These are phyloP conservation scores for Cryptococcus jaspeensis DNA, from an alignment of 1,284 basidiomycete species.

Conservation along the genomic window DNA sequence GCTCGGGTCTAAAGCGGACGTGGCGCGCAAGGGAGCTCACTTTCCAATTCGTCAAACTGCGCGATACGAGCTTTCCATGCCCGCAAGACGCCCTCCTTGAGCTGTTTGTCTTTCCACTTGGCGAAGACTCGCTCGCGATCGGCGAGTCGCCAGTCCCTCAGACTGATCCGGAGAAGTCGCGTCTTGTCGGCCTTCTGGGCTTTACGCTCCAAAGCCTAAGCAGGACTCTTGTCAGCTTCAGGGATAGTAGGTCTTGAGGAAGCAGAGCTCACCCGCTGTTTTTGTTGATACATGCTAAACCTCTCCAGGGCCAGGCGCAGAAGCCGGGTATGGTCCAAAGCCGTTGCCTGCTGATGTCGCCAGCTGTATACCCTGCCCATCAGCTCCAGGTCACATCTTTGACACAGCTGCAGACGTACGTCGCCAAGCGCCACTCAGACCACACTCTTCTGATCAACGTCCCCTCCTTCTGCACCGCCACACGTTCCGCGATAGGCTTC, in stretches of 20 bases:
- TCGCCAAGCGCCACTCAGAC: constrained; percentile 23
- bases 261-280: constrained; percentile 11
- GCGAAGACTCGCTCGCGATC: constrained; percentile 13
- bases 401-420: constrained; percentile 10
- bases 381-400: not conserved
- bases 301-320: constrained; percentile 11
- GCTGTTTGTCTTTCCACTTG: constrained; percentile 13
- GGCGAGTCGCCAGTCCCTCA: constrained; percentile 13
- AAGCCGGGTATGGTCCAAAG: constrained; percentile 10
- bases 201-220: constrained; percentile 9
- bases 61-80: constrained; percentile 6
- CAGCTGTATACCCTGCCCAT: not conserved
- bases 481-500: constrained; percentile 9
- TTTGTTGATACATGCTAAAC: constrained; percentile 9
- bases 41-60: constrained; percentile 4
- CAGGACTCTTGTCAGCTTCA: not conserved
- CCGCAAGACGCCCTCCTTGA: not conserved
- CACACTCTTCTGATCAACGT: constrained; percentile 17
- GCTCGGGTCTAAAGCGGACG: not conserved
- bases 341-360: constrained; percentile 9
- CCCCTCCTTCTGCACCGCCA: constrained; percentile 5
- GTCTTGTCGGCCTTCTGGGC: constrained; percentile 4
- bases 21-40: constrained; percentile 6
- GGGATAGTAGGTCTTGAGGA: not conserved
- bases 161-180: constrained; percentile 3